phyloP scores from a whole-genome alignment of 2,329 filamentous ascomycete species.

The Pseudofabraea citricarpa region DNA sequence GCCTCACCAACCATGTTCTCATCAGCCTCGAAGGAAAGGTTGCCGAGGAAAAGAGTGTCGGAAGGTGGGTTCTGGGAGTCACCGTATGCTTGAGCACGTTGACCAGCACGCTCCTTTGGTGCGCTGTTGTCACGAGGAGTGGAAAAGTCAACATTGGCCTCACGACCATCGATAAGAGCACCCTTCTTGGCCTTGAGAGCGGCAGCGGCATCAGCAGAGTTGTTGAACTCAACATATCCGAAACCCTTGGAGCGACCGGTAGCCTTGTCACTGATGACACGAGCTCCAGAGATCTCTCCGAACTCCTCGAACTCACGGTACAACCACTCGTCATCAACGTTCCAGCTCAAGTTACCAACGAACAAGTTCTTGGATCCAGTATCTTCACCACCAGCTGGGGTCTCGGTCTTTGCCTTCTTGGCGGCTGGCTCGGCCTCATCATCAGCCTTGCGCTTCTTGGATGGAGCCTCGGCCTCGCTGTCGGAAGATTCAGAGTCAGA shows the following conservation, averaged over 20 bases:
- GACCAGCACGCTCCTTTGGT: conserved; percentile 43
- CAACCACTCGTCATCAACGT: conserved; percentile 70
- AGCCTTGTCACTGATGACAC: conserved; percentile 64
- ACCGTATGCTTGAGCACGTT: conserved; percentile 51
- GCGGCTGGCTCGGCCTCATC: conserved; percentile 34
- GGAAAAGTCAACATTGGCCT: conserved; percentile 67
- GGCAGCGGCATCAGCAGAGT: conserved; percentile 53
- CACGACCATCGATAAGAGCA: conserved; percentile 59
- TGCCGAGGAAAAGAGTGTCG: conserved; percentile 68
- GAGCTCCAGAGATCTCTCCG: conserved; percentile 58
- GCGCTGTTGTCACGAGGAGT: conserved; percentile 49
- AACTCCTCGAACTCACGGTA: conserved; percentile 63
- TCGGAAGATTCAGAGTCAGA: conserved; percentile 14
- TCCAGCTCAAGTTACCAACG: conserved; percentile 71
- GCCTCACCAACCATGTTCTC: conserved; percentile 59
- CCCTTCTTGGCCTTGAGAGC: conserved; percentile 62
- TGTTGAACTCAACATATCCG: conserved; percentile 68
- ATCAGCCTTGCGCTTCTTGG: conserved; percentile 58
- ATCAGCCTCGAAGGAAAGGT: conserved; percentile 64
- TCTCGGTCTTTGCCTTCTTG: conserved; percentile 50
- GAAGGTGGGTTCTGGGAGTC: conserved; percentile 59
- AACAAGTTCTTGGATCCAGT: conserved; percentile 58
- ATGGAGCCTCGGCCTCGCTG: conserved; percentile 30
- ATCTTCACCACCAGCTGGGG: conserved; percentile 29
- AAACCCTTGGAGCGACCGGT: conserved; percentile 67